Evolutionary conservation across 805 yeast species (phyloP).

Genomic region (Myxozyma monticola): DNA sequence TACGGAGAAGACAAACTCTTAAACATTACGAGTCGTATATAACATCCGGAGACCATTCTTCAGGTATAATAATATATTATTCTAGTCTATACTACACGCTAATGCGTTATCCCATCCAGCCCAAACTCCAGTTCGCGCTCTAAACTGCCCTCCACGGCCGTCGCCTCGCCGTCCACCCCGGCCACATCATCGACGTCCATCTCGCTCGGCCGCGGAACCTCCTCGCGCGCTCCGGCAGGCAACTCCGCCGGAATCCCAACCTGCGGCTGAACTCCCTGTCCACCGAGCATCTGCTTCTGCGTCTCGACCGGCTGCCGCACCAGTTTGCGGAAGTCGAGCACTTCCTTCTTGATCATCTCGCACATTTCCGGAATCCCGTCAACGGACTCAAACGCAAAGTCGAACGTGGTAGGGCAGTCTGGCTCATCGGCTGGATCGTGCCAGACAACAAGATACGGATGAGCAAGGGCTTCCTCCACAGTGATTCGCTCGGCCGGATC

Average conservation of each 20-base stretch:
- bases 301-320: slow-evolving; percentile 73
- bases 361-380: slow-evolving; percentile 77
- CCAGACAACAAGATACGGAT: slow-evolving; percentile 86
- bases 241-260: neutral
- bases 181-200: slow-evolving; percentile 58
- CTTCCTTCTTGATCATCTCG: slow-evolving; percentile 77
- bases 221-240: slow-evolving; percentile 31
- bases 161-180: slow-evolving; percentile 45
- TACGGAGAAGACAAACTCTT: no score
- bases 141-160: slow-evolving; percentile 44
- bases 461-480: slow-evolving; percentile 83
- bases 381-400: slow-evolving; percentile 81
- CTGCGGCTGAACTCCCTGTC: slow-evolving; percentile 35
- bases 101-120: slow-evolving; percentile 48
- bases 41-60: no score
- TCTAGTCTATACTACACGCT: neutral
- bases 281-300: slow-evolving; percentile 46
- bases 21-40: no score
- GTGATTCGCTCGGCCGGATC: slow-evolving; percentile 83
- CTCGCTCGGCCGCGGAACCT: slow-evolving; percentile 35
- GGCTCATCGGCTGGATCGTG: slow-evolving; percentile 90
- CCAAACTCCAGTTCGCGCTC: slow-evolving; percentile 71
- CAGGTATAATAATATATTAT: neutral
- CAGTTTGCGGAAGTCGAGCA: slow-evolving; percentile 70
- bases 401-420: slow-evolving; percentile 75